phyloP scores from a whole-genome alignment of 1,284 basidiomycete species.

The Apiotrichum mycotoxinovorans region DNA sequence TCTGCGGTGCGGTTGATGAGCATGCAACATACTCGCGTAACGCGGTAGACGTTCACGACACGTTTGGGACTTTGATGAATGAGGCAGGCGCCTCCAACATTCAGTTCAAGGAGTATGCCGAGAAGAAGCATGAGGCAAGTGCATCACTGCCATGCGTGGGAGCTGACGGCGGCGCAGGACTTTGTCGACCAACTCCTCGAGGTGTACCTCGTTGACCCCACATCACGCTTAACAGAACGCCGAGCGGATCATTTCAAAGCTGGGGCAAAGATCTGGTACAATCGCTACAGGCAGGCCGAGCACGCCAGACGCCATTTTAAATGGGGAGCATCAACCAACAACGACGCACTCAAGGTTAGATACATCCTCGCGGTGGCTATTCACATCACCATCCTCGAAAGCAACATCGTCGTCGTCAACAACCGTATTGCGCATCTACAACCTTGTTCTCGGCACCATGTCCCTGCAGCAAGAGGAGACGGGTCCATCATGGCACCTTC shows the following conservation, averaged over 20 bases:
- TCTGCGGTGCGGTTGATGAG: conserved; percentile 30
- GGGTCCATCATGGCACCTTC: conserved; percentile 25
- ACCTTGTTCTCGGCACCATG: neutral
- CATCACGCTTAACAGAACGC: conserved; percentile 5
- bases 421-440: conserved; percentile 18
- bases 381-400: conserved; percentile 30
- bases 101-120: conserved; percentile 8
- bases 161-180: conserved; percentile 4
- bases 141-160: too few relatives aligned
- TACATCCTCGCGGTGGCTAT: conserved; percentile 30
- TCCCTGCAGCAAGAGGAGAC: conserved; percentile 23
- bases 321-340: conserved; percentile 7
- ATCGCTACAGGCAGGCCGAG: conserved; percentile 11
- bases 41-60: conserved; percentile 12
- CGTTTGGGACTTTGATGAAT: conserved; percentile 20
- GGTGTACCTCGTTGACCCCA: conserved; percentile 13
- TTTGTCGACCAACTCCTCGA: conserved; percentile 14
- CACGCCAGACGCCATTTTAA: neutral
- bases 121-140: conserved; percentile 17
- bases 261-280: conserved; percentile 16
- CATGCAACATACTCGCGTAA: conserved; percentile 15
- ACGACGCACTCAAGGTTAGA: conserved; percentile 6
- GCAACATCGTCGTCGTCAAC: conserved; percentile 25
- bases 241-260: conserved; percentile 15
- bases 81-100: conserved; percentile 8